Evolutionary conservation across 2,329 filamentous ascomycete genomes (phyloP).

Genomic region (Amauroascus verrucosus): DNA sequence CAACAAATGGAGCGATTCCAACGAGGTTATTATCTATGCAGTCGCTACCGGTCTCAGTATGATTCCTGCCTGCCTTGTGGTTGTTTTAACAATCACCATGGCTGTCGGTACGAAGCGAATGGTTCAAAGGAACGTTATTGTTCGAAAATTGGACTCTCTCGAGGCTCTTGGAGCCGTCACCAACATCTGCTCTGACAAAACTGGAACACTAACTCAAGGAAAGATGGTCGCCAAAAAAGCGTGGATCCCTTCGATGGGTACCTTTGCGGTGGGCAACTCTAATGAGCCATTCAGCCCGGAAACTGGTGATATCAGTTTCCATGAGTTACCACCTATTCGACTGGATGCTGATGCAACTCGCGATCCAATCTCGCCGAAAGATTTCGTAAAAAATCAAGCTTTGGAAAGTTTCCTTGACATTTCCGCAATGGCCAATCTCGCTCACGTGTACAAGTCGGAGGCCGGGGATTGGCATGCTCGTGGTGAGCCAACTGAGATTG

Average conservation of each 20-base stretch:
- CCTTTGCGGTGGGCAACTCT: conserved; percentile 47
- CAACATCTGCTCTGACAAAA: conserved; percentile 49
- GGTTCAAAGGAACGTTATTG: conserved; percentile 48
- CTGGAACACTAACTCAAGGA: conserved; percentile 52
- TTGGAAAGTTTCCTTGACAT: conserved; percentile 52
- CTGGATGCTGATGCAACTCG: conserved; percentile 21
- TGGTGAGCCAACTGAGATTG: conserved; percentile 62
- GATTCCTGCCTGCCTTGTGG: conserved; percentile 54
- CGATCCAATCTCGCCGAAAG: conserved; percentile 20
- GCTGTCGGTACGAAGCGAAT: conserved; percentile 51
- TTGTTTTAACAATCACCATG: conserved; percentile 59
- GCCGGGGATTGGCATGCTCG: conserved; percentile 51
- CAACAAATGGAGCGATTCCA: conserved; percentile 46
- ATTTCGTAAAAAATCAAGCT: conserved; percentile 39
- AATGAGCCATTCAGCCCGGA: conserved; percentile 49
- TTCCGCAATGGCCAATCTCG: conserved; percentile 56
- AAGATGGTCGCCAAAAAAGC: conserved; percentile 54
- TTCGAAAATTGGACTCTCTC: conserved; percentile 47
- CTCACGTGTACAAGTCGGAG: conserved; percentile 48
- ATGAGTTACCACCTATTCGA: conserved; percentile 25
- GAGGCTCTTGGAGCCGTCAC: conserved; percentile 55
- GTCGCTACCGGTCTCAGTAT: conserved; percentile 51
- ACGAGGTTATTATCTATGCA: conserved; percentile 56
- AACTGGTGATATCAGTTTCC: conserved; percentile 39
- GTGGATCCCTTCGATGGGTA: conserved; percentile 50